Conservation (phyloP, 75 land plant species). For the Isoetes taiwanensis region DNA sequence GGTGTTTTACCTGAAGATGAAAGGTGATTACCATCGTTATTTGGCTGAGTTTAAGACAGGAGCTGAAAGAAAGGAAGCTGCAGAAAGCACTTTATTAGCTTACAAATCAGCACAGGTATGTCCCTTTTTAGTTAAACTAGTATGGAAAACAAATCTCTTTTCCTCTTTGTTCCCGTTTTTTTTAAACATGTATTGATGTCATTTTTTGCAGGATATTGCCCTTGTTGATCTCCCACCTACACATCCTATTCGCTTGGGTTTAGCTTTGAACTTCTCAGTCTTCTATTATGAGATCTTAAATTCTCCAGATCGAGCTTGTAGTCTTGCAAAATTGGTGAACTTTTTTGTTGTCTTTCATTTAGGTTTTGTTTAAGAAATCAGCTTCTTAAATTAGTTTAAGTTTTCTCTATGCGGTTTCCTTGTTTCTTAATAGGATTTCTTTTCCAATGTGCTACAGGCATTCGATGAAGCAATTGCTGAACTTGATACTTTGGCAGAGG, state of each 20-base stretch:
- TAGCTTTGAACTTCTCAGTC: slow-evolving; percentile 58
- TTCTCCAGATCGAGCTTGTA: slow-evolving; percentile 43
- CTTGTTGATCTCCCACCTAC: slow-evolving; percentile 34
- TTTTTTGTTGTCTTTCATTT: neutral
- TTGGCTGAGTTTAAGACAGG: slow-evolving; percentile 58
- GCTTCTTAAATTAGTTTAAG: neutral
- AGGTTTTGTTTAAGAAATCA: neutral
- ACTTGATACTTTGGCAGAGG: slow-evolving; percentile 38
- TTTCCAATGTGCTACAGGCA: slow-evolving; percentile 5
- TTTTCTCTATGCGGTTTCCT: neutral
- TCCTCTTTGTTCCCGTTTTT: neutral
- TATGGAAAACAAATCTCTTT: neutral
- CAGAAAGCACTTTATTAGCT: slow-evolving; percentile 53
- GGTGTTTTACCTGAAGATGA: slow-evolving; percentile 79
- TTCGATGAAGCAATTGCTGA: slow-evolving; percentile 36
- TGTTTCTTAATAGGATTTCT: neutral
- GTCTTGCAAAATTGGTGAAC: slow-evolving; percentile 36
- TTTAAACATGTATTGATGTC: neutral
- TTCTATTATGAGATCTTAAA: slow-evolving; percentile 47
- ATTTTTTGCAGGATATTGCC: slow-evolving; percentile 32
- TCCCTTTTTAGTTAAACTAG: neutral
- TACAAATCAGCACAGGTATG: slow-evolving; percentile 63
- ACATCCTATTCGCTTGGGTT: slow-evolving; percentile 39
- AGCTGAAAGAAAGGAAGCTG: slow-evolving; percentile 57
- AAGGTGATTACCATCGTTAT: slow-evolving; percentile 71